Percentiles rank a stretch among this genome's conserved stretches.
Evolutionary conservation across 2,329 filamentous ascomycete species (phyloP).

Genomic region (Aaosphaeria arxii): DNA sequence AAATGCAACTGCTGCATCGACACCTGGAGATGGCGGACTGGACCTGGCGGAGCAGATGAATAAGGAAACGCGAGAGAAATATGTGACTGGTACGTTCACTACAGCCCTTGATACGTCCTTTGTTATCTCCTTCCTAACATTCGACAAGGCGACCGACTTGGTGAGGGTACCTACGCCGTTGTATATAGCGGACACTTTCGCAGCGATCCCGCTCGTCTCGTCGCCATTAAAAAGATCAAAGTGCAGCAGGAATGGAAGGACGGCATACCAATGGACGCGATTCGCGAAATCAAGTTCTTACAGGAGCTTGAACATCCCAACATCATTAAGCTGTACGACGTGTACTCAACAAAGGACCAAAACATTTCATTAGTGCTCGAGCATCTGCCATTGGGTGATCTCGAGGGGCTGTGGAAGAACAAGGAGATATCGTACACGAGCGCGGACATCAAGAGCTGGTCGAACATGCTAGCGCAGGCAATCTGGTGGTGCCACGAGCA

Average conservation of each 20-base stretch:
- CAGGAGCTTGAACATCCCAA: conserved; percentile 94
- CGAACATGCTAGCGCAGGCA: conserved; percentile 91
- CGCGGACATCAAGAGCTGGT: conserved; percentile 96
- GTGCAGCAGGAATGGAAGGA: conserved; percentile 82
- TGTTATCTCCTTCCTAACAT: conserved; percentile 1
- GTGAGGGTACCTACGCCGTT: conserved; percentile 94
- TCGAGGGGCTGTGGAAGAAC: conserved; percentile 84
- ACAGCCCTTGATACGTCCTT: conserved; percentile 1
- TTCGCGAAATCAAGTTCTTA: conserved; percentile 92
- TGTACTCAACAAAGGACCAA: conserved; percentile 94
- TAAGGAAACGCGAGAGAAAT: conserved; percentile 67
- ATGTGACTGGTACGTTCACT: conserved; percentile 67
- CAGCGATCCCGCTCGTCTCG: conserved; percentile 65
- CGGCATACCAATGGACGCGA: conserved; percentile 88
- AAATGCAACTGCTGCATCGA: conserved; percentile 5
- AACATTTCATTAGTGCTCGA: conserved; percentile 96
- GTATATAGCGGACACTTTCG: conserved; percentile 86
- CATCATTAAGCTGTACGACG: conserved; percentile 86
- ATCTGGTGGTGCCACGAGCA: conserved; percentile 98
- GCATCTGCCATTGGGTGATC: conserved; percentile 86
- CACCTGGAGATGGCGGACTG: conserved; percentile 17
- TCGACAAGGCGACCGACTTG: conserved; percentile 74
- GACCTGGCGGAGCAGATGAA: conserved; percentile 50
- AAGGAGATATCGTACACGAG: conserved; percentile 76
- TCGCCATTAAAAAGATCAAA: conserved; percentile 95